Percentiles rank a stretch among this genome's conserved stretches.
These are phyloP conservation scores for Neurospora hispaniola DNA, from an alignment of 495 filamentous ascomycete species.

Conservation along the genomic window DNA sequence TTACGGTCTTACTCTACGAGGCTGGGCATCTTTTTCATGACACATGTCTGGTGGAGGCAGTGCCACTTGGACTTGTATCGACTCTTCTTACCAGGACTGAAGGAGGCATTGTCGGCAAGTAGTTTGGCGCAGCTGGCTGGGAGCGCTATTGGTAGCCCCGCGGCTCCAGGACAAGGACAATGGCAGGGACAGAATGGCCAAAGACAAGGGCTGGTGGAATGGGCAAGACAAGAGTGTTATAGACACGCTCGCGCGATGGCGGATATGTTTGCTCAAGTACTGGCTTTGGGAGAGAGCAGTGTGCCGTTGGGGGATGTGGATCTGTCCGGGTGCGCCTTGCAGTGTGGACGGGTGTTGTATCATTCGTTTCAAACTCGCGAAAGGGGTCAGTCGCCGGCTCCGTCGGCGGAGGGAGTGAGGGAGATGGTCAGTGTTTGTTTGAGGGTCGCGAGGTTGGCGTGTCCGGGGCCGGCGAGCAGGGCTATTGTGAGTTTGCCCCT, in stretches of 20 bases:
- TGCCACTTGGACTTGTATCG: conserved; percentile 41
- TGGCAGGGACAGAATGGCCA: neutral
- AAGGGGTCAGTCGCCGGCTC: conserved; percentile 7
- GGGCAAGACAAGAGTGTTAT: conserved; percentile 21
- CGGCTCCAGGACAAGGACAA: conserved; percentile 5
- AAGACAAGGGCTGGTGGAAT: neutral
- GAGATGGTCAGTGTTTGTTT: conserved; percentile 21
- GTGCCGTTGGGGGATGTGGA: conserved; percentile 37
- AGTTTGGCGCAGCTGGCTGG: conserved; percentile 29
- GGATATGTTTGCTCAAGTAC: conserved; percentile 34
- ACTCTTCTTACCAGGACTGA: conserved; percentile 31
- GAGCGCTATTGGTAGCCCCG: conserved; percentile 23
- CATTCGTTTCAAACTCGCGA: conserved; percentile 19
- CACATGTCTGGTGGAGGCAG: conserved; percentile 40
- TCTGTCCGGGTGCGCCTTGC: conserved; percentile 36
- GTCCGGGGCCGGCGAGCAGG: conserved; percentile 22
- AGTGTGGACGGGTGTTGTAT: conserved; percentile 34
- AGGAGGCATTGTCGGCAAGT: conserved; percentile 29
- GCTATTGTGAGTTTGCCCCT: conserved; percentile 23
- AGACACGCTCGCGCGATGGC: conserved; percentile 38
- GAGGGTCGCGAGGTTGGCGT: conserved; percentile 16
- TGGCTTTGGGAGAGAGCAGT: conserved; percentile 25
- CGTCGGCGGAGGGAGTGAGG: conserved; percentile 18
- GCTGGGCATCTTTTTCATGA: conserved; percentile 39
- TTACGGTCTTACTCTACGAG: conserved; percentile 38